Conservation (phyloP, 23 red algal species). For the Agarophyton chilense region DNA sequence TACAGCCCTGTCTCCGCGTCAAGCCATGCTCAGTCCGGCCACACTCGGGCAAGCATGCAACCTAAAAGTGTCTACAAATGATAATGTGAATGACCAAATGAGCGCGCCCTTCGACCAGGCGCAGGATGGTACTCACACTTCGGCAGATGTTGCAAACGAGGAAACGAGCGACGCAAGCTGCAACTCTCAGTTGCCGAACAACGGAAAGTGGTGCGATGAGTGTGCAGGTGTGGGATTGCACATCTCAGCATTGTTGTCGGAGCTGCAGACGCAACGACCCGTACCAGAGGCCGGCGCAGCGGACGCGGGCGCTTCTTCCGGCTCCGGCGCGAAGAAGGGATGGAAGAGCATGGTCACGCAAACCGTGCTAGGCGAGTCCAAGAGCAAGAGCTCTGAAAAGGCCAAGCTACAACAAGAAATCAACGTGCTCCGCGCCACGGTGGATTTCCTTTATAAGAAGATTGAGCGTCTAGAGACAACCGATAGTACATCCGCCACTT, state of each 20-base stretch:
- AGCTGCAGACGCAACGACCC: constrained; percentile 32
- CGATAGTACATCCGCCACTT: background rate
- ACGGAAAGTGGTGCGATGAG: constrained; percentile 38
- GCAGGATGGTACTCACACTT: background rate
- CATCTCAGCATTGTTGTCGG: constrained; percentile 32
- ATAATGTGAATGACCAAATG: background rate
- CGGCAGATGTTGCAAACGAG: background rate
- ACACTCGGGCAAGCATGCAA: background rate
- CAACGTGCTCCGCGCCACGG: constrained; percentile 66
- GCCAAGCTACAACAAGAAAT: constrained; percentile 50
- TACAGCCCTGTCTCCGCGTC: background rate
- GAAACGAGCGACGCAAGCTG: background rate
- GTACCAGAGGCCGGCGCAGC: background rate
- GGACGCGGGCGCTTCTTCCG: background rate
- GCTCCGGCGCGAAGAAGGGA: constrained; percentile 40
- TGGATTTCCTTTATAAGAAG: constrained; percentile 55
- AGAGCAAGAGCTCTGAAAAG: constrained; percentile 44
- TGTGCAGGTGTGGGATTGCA: constrained; percentile 47
- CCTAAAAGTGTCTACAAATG: background rate
- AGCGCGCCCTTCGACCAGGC: no score
- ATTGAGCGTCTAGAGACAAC: constrained; percentile 32
- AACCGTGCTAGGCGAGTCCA: constrained; percentile 46
- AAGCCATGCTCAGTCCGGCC: no score
- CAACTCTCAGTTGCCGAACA: background rate
- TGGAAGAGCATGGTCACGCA: constrained; percentile 60